These are phyloP conservation scores for Gastrodia elata DNA, from an alignment of 106 monocot genomes.

Conservation along the genomic window DNA sequence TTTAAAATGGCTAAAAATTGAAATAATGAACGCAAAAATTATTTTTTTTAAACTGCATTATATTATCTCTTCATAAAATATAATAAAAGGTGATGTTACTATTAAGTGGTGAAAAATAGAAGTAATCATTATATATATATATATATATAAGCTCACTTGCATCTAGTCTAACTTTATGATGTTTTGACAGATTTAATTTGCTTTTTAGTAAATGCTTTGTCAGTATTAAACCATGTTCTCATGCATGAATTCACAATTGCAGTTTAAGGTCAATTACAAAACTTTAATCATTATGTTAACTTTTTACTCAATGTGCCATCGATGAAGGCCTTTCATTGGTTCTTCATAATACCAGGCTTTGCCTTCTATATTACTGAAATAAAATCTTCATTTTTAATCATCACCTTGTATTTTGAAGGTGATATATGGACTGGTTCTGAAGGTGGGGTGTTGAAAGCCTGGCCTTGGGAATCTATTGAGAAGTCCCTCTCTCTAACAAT, in stretches of 20 bases:
- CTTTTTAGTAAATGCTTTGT: neutral
- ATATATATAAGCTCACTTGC: no score
- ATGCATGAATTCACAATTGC: neutral
- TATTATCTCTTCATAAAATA: no score
- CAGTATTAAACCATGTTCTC: neutral
- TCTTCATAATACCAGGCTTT: neutral
- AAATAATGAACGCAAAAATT: no score
- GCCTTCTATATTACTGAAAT: constrained; percentile 5
- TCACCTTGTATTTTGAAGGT: constrained; percentile 28
- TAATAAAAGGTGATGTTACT: no score
- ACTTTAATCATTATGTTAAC: neutral
- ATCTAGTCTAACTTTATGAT: no score
- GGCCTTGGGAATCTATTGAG: constrained; percentile 87
- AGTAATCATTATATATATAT: no score
- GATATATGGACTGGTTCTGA: constrained; percentile 92
- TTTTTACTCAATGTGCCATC: neutral
- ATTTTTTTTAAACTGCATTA: no score
- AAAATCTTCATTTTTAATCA: neutral
- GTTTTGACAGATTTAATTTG: neutral
- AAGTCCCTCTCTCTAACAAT: constrained; percentile 60
- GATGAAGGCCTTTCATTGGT: neutral
- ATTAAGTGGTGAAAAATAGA: neutral
- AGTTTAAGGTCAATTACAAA: neutral
- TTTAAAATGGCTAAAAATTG: no score
- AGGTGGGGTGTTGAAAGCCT: constrained; percentile 68